Conservation (phyloP, 306 rosid species). For the Carpinus fangiana region DNA sequence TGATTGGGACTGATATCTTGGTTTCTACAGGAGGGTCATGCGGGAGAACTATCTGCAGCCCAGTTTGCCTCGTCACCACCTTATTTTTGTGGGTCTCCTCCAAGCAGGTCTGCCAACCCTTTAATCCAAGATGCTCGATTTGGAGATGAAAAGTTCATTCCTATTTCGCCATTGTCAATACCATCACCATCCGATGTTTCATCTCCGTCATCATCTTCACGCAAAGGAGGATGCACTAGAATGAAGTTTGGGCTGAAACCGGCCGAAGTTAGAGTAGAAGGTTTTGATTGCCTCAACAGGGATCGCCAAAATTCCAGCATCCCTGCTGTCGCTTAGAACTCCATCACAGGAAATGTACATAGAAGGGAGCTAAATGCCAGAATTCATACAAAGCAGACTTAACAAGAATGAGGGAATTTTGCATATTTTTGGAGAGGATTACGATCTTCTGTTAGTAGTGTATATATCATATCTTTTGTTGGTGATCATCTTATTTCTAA, state of each 20-base stretch:
- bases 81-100: constrained; percentile 84
- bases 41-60: constrained; percentile 42
- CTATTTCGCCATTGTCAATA: constrained; percentile 28
- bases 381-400: constrained; percentile 35
- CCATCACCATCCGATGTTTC: constrained; percentile 61
- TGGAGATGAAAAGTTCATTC: constrained; percentile 51
- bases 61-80: constrained; percentile 78
- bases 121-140: constrained; percentile 73
- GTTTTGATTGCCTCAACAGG: constrained; percentile 83
- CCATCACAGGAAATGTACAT: constrained; percentile 67
- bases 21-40: constrained; percentile 56
- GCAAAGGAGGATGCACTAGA: constrained; percentile 71
- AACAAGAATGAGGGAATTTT: constrained; percentile 43
- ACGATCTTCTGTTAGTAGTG: constrained; percentile 38
- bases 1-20: constrained; percentile 15
- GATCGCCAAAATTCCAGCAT: constrained; percentile 84
- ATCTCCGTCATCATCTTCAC: constrained; percentile 58
- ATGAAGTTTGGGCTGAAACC: constrained; percentile 69
- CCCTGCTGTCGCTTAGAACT: constrained; percentile 70
- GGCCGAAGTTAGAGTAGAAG: constrained; percentile 94
- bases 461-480: constrained; percentile 36
- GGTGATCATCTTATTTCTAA: constrained; percentile 37
- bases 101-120: constrained; percentile 75
- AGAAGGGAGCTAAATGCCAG: constrained; percentile 56
- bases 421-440: constrained; percentile 31